Conservation (phyloP, 2,329 filamentous ascomycete species). For the Paecilomyces formosus region DNA sequence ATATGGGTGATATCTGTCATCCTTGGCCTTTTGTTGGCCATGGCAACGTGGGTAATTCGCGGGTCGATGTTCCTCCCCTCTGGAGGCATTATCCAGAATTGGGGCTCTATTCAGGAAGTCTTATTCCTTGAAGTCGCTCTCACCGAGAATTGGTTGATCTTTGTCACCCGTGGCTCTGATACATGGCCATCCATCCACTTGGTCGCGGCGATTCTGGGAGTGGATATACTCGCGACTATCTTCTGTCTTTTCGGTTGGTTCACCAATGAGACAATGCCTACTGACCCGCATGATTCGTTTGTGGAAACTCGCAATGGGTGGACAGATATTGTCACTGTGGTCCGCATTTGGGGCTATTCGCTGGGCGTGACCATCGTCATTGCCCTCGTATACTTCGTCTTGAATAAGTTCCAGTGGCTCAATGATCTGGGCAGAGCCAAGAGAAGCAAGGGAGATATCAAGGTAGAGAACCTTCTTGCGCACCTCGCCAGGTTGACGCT, state of each 20-base stretch:
- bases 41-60: slow-evolving; percentile 67
- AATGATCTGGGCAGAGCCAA: slow-evolving; percentile 42
- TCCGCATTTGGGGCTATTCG: slow-evolving; percentile 45
- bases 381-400: slow-evolving; percentile 42
- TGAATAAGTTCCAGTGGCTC: slow-evolving; percentile 39
- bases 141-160: slow-evolving; percentile 94
- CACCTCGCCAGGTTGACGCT: slow-evolving; percentile 42
- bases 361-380: slow-evolving; percentile 46
- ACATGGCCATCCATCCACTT: slow-evolving; percentile 70
- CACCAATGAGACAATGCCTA: slow-evolving; percentile 42
- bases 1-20: slow-evolving; percentile 62
- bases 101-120: slow-evolving; percentile 66
- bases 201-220: slow-evolving; percentile 61
- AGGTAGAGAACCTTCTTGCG: slow-evolving; percentile 44
- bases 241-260: slow-evolving; percentile 74
- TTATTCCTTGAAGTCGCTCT: slow-evolving; percentile 86
- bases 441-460: slow-evolving; percentile 41
- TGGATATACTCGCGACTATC: slow-evolving; percentile 64
- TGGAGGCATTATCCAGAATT: slow-evolving; percentile 68
- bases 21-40: slow-evolving; percentile 60
- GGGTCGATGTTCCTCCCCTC: slow-evolving; percentile 61
- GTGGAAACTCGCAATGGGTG: slow-evolving; percentile 44
- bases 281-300: slow-evolving; percentile 16
- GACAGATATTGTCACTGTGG: slow-evolving; percentile 50
- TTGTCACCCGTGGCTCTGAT: slow-evolving; percentile 77